Evolutionary conservation across 768 basidiomycete species (phyloP).

Genomic region (Rhodotorula paludigena): DNA sequence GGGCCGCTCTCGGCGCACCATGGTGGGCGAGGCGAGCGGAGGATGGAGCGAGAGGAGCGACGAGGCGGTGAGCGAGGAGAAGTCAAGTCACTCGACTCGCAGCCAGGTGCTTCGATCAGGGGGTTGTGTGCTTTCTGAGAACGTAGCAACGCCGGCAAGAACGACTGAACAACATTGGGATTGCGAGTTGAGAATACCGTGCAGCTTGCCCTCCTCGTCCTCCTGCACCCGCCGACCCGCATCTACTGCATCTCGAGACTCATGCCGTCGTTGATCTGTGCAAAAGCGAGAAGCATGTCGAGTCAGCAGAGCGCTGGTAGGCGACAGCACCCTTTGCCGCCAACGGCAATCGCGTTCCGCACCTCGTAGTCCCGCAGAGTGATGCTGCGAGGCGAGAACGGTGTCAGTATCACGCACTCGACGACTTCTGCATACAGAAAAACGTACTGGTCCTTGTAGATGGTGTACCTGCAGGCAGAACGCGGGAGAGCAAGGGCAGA

Average conservation of each 20-base stretch:
- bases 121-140: neutral
- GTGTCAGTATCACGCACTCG: neutral
- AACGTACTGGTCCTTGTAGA: slow-evolving; percentile 79
- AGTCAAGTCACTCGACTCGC: neutral
- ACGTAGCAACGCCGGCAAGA: neutral
- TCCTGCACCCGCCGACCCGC: too few species aligned
- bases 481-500: too few species aligned
- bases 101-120: neutral
- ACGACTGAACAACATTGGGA: neutral
- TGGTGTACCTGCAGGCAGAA: slow-evolving; percentile 76
- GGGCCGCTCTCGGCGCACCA: neutral
- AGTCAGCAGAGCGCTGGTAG: too few species aligned
- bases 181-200: too few species aligned
- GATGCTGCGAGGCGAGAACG: slow-evolving; percentile 49
- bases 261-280: slow-evolving; percentile 75
- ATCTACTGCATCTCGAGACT: slow-evolving; percentile 81
- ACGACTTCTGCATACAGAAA: fast-evolving
- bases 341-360: neutral
- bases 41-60: neutral
- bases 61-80: neutral
- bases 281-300: too few species aligned
- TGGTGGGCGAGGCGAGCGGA: neutral
- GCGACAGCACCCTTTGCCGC: too few species aligned
- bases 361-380: slow-evolving; percentile 80
- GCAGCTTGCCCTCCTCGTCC: too few species aligned